A percentile compares a stretch with the other conserved stretches of the same genome.
Conservation (phyloP, 2,329 filamentous ascomycete species). For the Fusarium illudens region DNA sequence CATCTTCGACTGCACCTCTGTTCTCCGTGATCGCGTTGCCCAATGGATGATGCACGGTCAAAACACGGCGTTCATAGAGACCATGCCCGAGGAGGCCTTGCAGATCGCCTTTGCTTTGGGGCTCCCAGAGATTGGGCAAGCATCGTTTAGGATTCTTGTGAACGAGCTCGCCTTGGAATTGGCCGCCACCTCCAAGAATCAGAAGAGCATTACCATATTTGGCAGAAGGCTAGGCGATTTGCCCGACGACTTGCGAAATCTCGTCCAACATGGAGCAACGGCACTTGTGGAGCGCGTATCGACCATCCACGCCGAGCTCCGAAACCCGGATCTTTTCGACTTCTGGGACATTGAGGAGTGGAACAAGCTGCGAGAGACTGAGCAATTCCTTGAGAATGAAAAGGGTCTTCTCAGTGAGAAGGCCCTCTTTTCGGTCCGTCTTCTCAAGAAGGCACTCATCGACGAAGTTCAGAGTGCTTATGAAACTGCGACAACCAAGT, state of each 20-base stretch:
- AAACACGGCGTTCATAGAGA: slow-evolving; percentile 69
- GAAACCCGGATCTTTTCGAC: slow-evolving; percentile 46
- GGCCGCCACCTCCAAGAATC: slow-evolving; percentile 33
- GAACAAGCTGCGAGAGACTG: slow-evolving; percentile 41
- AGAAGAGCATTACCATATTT: slow-evolving; percentile 46
- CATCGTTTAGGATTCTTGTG: slow-evolving; percentile 68
- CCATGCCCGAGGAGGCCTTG: slow-evolving; percentile 68
- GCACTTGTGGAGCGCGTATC: slow-evolving; percentile 59
- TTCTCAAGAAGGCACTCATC: slow-evolving; percentile 37
- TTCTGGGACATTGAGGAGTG: slow-evolving; percentile 46
- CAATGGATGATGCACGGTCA: slow-evolving; percentile 65
- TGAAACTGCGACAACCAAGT: background rate
- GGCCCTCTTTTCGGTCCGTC: slow-evolving; percentile 28
- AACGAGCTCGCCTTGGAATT: slow-evolving; percentile 66
- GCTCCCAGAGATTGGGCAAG: slow-evolving; percentile 53
- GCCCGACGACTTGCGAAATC: slow-evolving; percentile 63
- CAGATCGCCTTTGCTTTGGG: slow-evolving; percentile 62
- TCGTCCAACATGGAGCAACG: slow-evolving; percentile 66
- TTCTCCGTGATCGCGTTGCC: slow-evolving; percentile 59
- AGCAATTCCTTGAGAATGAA: slow-evolving; percentile 38
- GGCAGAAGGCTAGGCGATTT: slow-evolving; percentile 58
- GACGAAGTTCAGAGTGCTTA: slow-evolving; percentile 29
- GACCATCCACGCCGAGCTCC: slow-evolving; percentile 41
- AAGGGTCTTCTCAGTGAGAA: background rate
- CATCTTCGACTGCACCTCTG: slow-evolving; percentile 60